A percentile compares a stretch with the other conserved stretches of the same genome.
These are phyloP conservation scores for Nidula microcarpa DNA, from an alignment of 768 basidiomycete genomes.

Conservation along the genomic window DNA sequence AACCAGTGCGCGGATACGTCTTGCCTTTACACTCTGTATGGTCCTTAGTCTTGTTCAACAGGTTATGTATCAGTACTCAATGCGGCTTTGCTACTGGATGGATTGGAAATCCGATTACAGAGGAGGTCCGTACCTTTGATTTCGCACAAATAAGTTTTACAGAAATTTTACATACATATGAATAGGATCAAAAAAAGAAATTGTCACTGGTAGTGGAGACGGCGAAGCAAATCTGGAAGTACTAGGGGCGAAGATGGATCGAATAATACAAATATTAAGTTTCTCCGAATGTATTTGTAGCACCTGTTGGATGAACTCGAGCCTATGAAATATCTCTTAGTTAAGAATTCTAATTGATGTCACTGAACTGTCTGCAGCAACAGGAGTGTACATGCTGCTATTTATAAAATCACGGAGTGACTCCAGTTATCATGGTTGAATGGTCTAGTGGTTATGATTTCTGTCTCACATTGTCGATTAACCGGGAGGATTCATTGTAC, in stretches of 20 bases:
- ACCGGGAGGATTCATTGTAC: no score
- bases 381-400: no score
- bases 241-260: constrained; percentile 1
- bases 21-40: constrained; percentile 1
- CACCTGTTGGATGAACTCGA: no score
- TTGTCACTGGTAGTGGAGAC: neutral
- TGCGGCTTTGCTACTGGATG: constrained; percentile 61
- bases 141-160: neutral
- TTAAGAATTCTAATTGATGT: no score
- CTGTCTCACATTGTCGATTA: no score
- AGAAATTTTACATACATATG: neutral
- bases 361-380: no score
- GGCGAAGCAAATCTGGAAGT: neutral
- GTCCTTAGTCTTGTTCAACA: constrained; percentile 12
- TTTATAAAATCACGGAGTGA: no score
- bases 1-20: constrained; percentile 38
- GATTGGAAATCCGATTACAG: constrained; percentile 53
- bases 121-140: constrained; percentile 27
- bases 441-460: no score
- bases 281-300: no score
- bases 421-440: no score
- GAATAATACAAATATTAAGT: no score
- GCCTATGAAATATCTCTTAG: no score
- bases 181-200: neutral
- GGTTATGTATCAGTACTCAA: constrained; percentile 55